These are phyloP conservation scores for Oryza australiensis DNA, from an alignment of 176 grass and related monocot species.

Conservation along the genomic window DNA sequence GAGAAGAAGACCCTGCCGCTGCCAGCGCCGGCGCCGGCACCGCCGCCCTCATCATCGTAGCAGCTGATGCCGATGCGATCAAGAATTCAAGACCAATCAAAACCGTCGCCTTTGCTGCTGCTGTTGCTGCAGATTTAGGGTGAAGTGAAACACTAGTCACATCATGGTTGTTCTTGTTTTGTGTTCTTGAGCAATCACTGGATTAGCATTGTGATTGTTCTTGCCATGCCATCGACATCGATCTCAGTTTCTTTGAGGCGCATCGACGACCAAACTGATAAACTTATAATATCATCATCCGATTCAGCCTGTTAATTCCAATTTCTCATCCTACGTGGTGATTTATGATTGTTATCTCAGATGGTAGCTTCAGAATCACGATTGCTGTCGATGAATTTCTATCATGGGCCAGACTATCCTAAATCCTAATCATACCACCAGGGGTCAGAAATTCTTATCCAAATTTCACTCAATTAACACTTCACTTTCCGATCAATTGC, in stretches of 20 bases:
- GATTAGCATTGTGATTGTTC: not conserved
- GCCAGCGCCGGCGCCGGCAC: not conserved
- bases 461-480: not conserved
- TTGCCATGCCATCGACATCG: not conserved
- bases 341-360: not conserved
- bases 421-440: not conserved
- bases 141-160: not conserved
- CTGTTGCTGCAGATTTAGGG: not conserved
- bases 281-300: not conserved
- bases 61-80: not conserved
- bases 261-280: not conserved
- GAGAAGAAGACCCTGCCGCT: constrained; percentile 42
- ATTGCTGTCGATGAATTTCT: not conserved
- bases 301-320: not conserved
- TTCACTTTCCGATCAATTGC: not conserved
- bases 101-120: not conserved
- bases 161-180: not conserved
- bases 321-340: not conserved
- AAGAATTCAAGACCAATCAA: not conserved
- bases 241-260: not conserved
- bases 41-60: not conserved
- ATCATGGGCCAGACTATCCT: not conserved
- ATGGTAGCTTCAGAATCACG: not conserved
- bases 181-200: not conserved
- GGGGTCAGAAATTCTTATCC: not conserved